phyloP scores from a whole-genome alignment of 2,329 filamentous ascomycete species.

The Pseudocercospora eumusae region DNA sequence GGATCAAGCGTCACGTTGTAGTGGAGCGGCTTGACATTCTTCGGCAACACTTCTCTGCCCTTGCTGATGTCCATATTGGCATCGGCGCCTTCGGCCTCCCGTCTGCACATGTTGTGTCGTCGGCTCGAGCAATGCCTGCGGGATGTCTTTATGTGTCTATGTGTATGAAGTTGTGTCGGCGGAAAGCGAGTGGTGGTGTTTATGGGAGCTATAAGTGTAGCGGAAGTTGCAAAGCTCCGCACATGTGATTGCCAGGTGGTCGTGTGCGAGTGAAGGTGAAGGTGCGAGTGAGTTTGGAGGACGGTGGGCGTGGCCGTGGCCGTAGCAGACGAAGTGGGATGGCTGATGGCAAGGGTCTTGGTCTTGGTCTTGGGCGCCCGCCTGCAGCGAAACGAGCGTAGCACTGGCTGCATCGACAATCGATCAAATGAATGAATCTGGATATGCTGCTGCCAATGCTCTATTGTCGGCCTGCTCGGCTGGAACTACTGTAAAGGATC shows the following conservation, averaged over 20 bases:
- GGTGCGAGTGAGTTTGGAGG: not conserved
- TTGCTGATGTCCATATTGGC: slow-evolving; percentile 62
- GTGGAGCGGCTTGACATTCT: slow-evolving; percentile 87
- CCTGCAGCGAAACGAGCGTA: slow-evolving; percentile 5
- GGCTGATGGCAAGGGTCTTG: not conserved
- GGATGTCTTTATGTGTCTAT: slow-evolving; percentile 10
- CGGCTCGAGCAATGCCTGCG: slow-evolving; percentile 71
- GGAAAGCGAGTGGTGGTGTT: not conserved
- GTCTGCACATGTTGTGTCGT: slow-evolving; percentile 69
- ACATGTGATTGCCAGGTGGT: not conserved
- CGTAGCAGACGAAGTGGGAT: not conserved
- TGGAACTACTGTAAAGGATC: not conserved
- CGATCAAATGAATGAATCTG: not conserved
- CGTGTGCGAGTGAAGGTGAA: slow-evolving; percentile 3
- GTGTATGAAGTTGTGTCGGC: not conserved
- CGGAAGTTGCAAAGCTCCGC: not conserved
- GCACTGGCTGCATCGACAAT: slow-evolving; percentile 8
- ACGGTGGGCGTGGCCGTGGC: slow-evolving; percentile 13
- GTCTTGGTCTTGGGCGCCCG: not conserved
- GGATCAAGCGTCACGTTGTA: slow-evolving; percentile 92
- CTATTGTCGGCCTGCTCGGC: no score
- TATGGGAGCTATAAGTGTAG: not conserved
- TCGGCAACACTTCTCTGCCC: slow-evolving; percentile 81
- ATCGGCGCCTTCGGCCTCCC: slow-evolving; percentile 57
- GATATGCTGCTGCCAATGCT: not conserved